Percentiles rank a stretch among this genome's conserved stretches.
These are phyloP conservation scores for Camellia granthamiana DNA, from an alignment of 148 eudicot genomes.

Conservation along the genomic window DNA sequence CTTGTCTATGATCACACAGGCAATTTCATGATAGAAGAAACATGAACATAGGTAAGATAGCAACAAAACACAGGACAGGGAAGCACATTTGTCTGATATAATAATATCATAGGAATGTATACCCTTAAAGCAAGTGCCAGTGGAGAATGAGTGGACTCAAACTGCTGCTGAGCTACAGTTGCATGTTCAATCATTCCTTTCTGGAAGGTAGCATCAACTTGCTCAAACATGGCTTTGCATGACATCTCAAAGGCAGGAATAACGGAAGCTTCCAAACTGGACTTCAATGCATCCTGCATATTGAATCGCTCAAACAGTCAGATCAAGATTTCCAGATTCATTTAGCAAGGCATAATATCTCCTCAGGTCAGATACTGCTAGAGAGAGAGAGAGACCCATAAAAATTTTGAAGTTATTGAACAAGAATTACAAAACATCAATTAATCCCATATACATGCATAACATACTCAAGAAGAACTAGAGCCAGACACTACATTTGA, in stretches of 20 bases:
- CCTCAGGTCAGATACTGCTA: neutral
- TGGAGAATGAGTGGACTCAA: slow-evolving; percentile 74
- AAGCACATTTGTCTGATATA: neutral
- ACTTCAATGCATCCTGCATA: slow-evolving; percentile 78
- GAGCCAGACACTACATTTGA: neutral
- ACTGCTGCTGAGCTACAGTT: slow-evolving; percentile 58
- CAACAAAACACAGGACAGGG: neutral
- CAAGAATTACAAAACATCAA: neutral
- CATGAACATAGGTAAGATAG: neutral
- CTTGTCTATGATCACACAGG: neutral
- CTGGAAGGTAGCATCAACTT: slow-evolving; percentile 84
- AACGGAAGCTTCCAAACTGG: slow-evolving; percentile 72
- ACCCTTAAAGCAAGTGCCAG: slow-evolving; percentile 81
- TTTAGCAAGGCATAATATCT: neutral
- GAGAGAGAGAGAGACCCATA: too few relatives aligned
- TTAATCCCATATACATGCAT: neutral
- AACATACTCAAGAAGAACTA: neutral
- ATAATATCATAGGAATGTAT: slow-evolving; percentile 12
- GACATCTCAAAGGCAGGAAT: slow-evolving; percentile 91
- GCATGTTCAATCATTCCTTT: slow-evolving; percentile 87
- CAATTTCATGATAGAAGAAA: neutral
- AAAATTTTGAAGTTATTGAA: neutral
- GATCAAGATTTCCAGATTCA: neutral
- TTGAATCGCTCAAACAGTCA: slow-evolving; percentile 7
- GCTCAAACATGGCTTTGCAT: slow-evolving; percentile 95